Conservation (phyloP, 495 filamentous ascomycete genomes). For the Aspergillus carlsbadensis region DNA sequence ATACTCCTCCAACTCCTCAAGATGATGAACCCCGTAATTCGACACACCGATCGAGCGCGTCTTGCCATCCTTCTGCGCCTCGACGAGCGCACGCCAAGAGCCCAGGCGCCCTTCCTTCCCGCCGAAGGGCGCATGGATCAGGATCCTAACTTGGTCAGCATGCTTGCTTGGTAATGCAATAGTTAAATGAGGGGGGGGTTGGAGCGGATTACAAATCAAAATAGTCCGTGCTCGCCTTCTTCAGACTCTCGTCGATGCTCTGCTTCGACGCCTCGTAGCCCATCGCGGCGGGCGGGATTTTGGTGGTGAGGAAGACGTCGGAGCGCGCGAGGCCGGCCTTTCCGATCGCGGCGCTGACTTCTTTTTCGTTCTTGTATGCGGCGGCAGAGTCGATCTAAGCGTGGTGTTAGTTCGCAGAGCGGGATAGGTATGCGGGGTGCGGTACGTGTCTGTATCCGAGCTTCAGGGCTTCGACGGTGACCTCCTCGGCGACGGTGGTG, state of each 20-base stretch:
- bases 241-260: slow-evolving; percentile 49
- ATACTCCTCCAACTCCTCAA: slow-evolving; percentile 66
- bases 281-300: slow-evolving; percentile 45
- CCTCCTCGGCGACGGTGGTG: not conserved
- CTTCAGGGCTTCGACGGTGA: slow-evolving; percentile 3
- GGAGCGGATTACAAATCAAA: slow-evolving; percentile 56
- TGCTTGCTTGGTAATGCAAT: not conserved
- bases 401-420: not conserved
- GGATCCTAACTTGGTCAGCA: not conserved
- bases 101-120: slow-evolving; percentile 49
- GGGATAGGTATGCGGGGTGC: not conserved
- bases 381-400: slow-evolving; percentile 53
- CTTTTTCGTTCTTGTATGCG: slow-evolving; percentile 53
- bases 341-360: slow-evolving; percentile 47
- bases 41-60: slow-evolving; percentile 55
- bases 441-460: slow-evolving; percentile 5
- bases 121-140: slow-evolving; percentile 44
- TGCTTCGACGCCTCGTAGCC: slow-evolving; percentile 52
- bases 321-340: slow-evolving; percentile 45
- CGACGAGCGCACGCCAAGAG: slow-evolving; percentile 55
- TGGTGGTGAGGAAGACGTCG: slow-evolving; percentile 57
- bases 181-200: too few species aligned
- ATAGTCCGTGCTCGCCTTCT: slow-evolving; percentile 45
- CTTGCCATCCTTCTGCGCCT: slow-evolving; percentile 53
- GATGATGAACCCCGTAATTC: slow-evolving; percentile 55